phyloP scores from a whole-genome alignment of 139 green algal species.

The Bryopsis sp. region DNA sequence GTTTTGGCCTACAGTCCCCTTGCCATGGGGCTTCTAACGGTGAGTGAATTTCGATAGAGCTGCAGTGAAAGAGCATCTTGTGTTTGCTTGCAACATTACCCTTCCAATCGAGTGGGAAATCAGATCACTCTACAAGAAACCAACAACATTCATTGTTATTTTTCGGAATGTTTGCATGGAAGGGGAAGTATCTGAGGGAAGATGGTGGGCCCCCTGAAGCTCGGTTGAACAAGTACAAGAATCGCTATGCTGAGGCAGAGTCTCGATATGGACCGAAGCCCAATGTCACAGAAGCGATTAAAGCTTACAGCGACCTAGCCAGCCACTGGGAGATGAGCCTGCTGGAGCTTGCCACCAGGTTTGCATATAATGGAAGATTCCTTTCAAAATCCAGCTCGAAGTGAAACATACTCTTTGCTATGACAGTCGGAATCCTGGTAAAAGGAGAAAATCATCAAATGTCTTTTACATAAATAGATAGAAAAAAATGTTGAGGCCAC shows the following conservation, averaged over 20 bases:
- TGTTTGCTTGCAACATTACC: no score
- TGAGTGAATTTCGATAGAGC: no score
- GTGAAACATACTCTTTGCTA: no score
- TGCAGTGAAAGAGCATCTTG: neutral
- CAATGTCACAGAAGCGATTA: constrained; percentile 47
- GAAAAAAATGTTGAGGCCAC: no score
- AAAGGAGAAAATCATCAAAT: no score
- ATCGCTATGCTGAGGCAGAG: constrained; percentile 69
- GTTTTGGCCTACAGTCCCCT: constrained; percentile 82
- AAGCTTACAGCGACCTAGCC: constrained; percentile 53
- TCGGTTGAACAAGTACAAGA: constrained; percentile 68
- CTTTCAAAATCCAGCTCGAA: no score
- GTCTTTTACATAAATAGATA: no score
- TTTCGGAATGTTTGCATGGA: constrained; percentile 8
- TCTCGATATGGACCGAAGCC: constrained; percentile 63
- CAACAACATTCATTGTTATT: neutral
- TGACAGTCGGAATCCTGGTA: no score
- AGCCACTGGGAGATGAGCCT: constrained; percentile 38
- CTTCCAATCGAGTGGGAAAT: no score
- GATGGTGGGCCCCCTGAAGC: constrained; percentile 36
- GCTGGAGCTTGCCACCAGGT: constrained; percentile 53
- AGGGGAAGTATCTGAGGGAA: constrained; percentile 64
- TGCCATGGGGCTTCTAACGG: constrained; percentile 83
- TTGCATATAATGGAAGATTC: no score
- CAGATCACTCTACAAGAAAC: no score